These are phyloP conservation scores for Nicotiana paniculata DNA, from an alignment of 257 asterid species.

Conservation along the genomic window DNA sequence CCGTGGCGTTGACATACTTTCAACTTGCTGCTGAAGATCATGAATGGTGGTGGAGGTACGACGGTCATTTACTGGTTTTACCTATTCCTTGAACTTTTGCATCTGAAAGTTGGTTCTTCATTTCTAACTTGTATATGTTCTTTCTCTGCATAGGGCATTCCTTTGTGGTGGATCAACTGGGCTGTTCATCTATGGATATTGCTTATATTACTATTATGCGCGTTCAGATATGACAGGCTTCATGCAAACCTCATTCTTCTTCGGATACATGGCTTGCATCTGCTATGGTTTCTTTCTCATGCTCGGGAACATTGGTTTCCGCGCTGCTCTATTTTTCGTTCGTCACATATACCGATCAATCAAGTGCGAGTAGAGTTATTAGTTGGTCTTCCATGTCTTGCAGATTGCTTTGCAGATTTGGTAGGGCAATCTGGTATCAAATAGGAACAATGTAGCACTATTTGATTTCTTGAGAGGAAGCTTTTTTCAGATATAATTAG, in stretches of 20 bases:
- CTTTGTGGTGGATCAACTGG: conserved; percentile 96
- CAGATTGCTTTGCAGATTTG: neutral
- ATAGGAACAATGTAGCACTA: conserved; percentile 13
- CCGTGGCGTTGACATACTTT: conserved; percentile 43
- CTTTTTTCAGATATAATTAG: neutral
- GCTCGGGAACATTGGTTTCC: conserved; percentile 48
- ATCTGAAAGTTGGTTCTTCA: neutral
- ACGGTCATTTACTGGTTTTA: neutral
- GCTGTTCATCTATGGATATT: conserved; percentile 71
- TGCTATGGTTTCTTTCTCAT: conserved; percentile 51
- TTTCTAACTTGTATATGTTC: neutral
- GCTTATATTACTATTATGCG: conserved; percentile 77
- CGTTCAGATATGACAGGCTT: conserved; percentile 91
- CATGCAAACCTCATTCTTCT: conserved; percentile 92
- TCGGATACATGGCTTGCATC: conserved; percentile 51
- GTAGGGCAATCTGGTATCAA: conserved; percentile 7
- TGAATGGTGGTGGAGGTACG: conserved; percentile 54
- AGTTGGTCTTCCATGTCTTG: neutral
- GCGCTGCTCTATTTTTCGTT: conserved; percentile 39
- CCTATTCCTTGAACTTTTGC: neutral
- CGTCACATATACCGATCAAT: conserved; percentile 47
- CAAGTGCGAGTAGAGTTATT: conserved; percentile 37
- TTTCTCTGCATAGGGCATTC: conserved; percentile 47
- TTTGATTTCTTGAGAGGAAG: conserved; percentile 7
- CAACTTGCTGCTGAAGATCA: conserved; percentile 53